Evolutionary conservation across 2,329 filamentous ascomycete genomes (phyloP).

Genomic region (Phialocephala subalpina): DNA sequence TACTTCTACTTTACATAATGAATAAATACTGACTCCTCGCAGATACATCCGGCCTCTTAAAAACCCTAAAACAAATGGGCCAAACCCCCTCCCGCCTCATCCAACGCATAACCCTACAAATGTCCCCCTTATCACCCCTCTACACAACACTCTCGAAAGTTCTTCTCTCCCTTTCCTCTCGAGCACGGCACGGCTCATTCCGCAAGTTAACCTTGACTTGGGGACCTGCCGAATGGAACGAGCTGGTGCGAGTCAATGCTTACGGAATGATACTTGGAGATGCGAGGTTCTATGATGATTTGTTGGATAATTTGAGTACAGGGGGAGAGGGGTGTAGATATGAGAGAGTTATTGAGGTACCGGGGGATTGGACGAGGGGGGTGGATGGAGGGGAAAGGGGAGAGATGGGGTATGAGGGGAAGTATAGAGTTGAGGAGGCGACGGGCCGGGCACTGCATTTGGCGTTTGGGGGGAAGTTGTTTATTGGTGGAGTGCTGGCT

Average conservation of each 20-base stretch:
- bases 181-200: slow-evolving; percentile 26
- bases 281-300: slow-evolving; percentile 10
- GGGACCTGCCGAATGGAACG: slow-evolving; percentile 2
- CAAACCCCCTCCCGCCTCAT: slow-evolving; percentile 25
- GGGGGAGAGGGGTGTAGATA: slow-evolving; percentile 19
- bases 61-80: slow-evolving; percentile 30
- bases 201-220: slow-evolving; percentile 24
- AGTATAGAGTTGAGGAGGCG: not conserved
- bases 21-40: no score
- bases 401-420: not conserved
- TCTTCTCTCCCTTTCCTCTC: slow-evolving; percentile 20
- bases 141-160: slow-evolving; percentile 18
- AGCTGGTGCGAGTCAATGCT: not conserved
- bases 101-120: slow-evolving; percentile 12
- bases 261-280: not conserved
- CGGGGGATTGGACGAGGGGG: not conserved
- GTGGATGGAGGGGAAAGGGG: no score
- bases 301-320: slow-evolving; percentile 17
- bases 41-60: slow-evolving; percentile 4
- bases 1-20: no score
- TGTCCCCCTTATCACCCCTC: not conserved
- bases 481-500: slow-evolving; percentile 19
- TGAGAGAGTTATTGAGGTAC: slow-evolving; percentile 26
- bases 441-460: slow-evolving; percentile 21
- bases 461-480: slow-evolving; percentile 28